Evolutionary conservation across 2,329 filamentous ascomycete species (phyloP), one percentile per base, ranked within the genome.

Genomic region (Geosmithia flava): DNA sequence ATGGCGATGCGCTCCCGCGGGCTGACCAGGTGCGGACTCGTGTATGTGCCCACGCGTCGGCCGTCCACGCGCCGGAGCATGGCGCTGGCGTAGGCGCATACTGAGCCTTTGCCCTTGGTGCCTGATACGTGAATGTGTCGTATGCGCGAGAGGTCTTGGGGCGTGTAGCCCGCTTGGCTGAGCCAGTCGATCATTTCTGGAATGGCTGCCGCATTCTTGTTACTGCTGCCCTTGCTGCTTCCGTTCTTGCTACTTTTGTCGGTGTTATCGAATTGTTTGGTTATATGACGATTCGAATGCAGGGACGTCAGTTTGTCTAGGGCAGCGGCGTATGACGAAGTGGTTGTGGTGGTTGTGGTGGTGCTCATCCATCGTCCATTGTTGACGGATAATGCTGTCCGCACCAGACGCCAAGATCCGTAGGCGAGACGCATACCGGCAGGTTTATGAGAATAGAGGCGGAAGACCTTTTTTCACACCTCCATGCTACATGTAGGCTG

Each of bases 61-160:
- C 52, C 40, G 33, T 3, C 27, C 46, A 3, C 43, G 50, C 57
- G 69, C 3, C 72, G 68, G n/a, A 95, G 71, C 53, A 95, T 86
- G 2, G 82, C 82, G 15, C 88, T 87, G 19, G 88, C 77, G 62
- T 90, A 91, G 10, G 90, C 85, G 54, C 85, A 87, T 1, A 88
- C 89, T 2, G 87, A 93, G 41, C 90, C 90, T 64, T 96, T 97
- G 51, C 91, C 91, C 63, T 96, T 97, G 4, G 90, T 96, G 13
- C 91, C 91, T 1, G 91, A 87, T 44, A 97, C 81, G 61, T 97
- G 91, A 51, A 97, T 80, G 54, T 73, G 74, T 16, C 64, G 66
- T 47, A 76, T 63, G 3, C 58, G 54, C 13, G 63, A 56, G 23
- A 78, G 67, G 53, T 71, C 68, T 0, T 56, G 48, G 1, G 63